Evolutionary conservation across 2,329 filamentous ascomycete genomes (phyloP), one percentile per base, ranked within the genome.

Genomic region (Rhexocercosporidium sp.): DNA sequence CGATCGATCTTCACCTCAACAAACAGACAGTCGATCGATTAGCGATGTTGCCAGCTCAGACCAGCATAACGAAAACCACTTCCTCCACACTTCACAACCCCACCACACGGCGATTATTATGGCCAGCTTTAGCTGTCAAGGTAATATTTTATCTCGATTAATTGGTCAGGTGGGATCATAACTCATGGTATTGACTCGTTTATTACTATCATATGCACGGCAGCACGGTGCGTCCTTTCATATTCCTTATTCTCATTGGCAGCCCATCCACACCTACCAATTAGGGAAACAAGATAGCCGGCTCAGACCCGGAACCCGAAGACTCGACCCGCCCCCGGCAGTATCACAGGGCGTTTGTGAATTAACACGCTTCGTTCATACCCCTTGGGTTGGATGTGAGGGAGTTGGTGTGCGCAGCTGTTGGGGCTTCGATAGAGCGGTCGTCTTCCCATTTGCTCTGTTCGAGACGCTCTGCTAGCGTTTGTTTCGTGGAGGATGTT

Each of bases 401-500:
- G 11, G 47, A 16, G n/a, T 9, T 31, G 25, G 25, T 3, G 25
- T 14, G 7, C 5, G 25, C 18, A 6, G 27, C n/a, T 0, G 3
- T 9, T 27, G 25, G 29, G 14, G 14, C n/a, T 27, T n/a, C n/a
- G n/a, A n/a, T n/a, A n/a, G 12, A 18, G 39, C 18, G 41, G 39
- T 34, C 31, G 25, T 46, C 18, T 39, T 62, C 59, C 47, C 59
- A 62, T 1, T 44, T 62, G 20, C 5, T 39, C 39, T 53, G 31
- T 34, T 62, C 47, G 11, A 62, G 14, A 14, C 29, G 31, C 60
- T 62, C 47, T 6, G 34, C 51, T 14, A 62, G 34, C 29, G 60
- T 62, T 25, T 53, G 31, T 12, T 54, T 54, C 29, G 4, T 11
- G 29, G 20, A 22, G 3, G 47, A 54, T 11, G 46, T 60, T 34